A percentile compares a stretch with the other conserved stretches of the same genome.
Conservation (phyloP, 2,329 filamentous ascomycete genomes). For the Camillea tinctor region DNA sequence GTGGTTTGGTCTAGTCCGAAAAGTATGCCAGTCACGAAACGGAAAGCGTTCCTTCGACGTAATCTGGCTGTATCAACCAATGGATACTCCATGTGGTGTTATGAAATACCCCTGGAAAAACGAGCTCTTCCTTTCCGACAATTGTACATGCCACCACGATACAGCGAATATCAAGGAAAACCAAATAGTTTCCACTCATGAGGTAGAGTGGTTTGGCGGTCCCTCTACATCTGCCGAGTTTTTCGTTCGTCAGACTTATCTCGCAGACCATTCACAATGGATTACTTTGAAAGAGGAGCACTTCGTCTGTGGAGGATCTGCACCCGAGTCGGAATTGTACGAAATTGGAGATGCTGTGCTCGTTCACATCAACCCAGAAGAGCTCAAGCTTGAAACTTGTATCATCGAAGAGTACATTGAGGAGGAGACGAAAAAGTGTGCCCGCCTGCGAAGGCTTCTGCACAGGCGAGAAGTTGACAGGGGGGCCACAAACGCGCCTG, state of each 20-base stretch:
- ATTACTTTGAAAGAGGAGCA: conserved; percentile 55
- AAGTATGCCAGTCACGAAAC: conserved; percentile 38
- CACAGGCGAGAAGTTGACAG: conserved; percentile 46
- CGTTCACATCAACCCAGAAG: conserved; percentile 29
- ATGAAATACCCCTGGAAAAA: conserved; percentile 69
- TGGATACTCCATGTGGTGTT: conserved; percentile 67
- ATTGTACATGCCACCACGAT: conserved; percentile 63
- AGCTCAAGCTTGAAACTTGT: conserved; percentile 54
- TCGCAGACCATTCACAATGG: conserved; percentile 60
- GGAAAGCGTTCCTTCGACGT: conserved; percentile 55
- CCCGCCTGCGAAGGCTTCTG: conserved; percentile 51
- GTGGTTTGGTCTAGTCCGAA: conserved; percentile 72
- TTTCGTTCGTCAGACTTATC: conserved; percentile 71
- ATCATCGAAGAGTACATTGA: conserved; percentile 48
- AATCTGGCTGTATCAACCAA: conserved; percentile 71
- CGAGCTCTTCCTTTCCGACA: conserved; percentile 74
- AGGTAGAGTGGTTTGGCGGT: conserved; percentile 56
- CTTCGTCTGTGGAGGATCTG: conserved; percentile 48
- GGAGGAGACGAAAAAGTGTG: conserved; percentile 24
- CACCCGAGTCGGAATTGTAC: conserved; percentile 32
- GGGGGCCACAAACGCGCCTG: conserved; percentile 28
- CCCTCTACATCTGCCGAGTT: conserved; percentile 50
- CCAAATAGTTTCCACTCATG: conserved; percentile 57
- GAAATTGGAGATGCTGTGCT: conserved; percentile 61
- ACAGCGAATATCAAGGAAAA: conserved; percentile 46